phyloP scores from a whole-genome alignment of 2,329 filamentous ascomycete species.

The Exophiala viscosa region DNA sequence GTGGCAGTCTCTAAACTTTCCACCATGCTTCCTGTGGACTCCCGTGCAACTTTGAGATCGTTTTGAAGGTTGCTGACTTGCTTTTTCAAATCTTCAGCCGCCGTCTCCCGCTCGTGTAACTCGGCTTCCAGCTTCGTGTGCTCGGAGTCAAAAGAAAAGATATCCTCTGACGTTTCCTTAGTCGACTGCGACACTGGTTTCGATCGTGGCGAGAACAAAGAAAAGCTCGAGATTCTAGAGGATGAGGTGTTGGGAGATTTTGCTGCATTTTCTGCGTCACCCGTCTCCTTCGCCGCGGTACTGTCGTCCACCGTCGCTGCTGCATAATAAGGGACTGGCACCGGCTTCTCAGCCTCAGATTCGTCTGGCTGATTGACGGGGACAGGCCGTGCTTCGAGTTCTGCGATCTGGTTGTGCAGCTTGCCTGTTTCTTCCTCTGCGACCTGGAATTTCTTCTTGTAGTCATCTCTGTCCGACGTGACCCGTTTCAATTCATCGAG shows the following conservation, averaged over 20 bases:
- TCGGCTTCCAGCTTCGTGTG: slow-evolving; percentile 75
- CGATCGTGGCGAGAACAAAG: slow-evolving; percentile 38
- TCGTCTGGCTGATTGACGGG: slow-evolving; percentile 34
- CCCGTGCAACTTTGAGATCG: slow-evolving; percentile 67
- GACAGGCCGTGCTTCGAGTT: slow-evolving; percentile 43
- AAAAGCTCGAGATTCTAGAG: slow-evolving; percentile 36
- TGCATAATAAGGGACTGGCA: neutral
- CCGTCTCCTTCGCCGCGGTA: slow-evolving; percentile 13
- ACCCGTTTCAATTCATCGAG: slow-evolving; percentile 89
- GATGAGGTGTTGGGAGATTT: slow-evolving; percentile 36
- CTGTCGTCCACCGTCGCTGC: neutral
- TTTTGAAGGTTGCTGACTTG: slow-evolving; percentile 66
- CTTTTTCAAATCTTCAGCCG: slow-evolving; percentile 66
- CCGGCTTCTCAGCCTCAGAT: neutral
- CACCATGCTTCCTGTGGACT: slow-evolving; percentile 65
- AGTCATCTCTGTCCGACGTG: slow-evolving; percentile 72
- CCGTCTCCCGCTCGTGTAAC: slow-evolving; percentile 63
- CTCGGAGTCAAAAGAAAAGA: slow-evolving; percentile 91
- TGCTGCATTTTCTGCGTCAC: slow-evolving; percentile 16
- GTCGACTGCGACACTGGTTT: slow-evolving; percentile 34
- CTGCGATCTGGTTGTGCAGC: slow-evolving; percentile 61
- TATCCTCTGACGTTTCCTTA: slow-evolving; percentile 58
- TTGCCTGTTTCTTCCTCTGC: slow-evolving; percentile 61
- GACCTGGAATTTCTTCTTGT: slow-evolving; percentile 72
- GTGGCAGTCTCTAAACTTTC: slow-evolving; percentile 65